Evolutionary conservation across 768 basidiomycete species (phyloP).

Genomic region (Russula griseocarnosa): DNA sequence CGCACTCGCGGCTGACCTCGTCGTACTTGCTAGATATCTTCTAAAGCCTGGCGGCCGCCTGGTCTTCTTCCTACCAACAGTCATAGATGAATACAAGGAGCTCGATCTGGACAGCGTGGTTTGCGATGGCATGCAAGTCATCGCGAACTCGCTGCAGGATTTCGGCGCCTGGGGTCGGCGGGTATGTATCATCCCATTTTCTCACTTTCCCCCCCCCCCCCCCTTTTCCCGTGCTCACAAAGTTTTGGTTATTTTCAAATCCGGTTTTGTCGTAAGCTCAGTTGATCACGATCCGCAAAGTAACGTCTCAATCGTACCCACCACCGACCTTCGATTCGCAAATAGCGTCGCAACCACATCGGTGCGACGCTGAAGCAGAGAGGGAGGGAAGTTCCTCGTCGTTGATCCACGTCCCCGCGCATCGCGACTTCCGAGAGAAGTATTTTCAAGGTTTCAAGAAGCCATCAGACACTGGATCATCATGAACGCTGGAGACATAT

Average conservation of each 20-base stretch:
- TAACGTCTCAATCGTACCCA: conserved; percentile 41
- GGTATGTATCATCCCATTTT: conserved; percentile 45
- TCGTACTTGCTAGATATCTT: conserved; percentile 75
- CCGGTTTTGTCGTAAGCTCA: conserved; percentile 34
- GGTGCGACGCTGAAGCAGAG: conserved; percentile 8
- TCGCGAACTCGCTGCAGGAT: conserved; percentile 86
- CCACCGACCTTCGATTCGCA: conserved; percentile 52
- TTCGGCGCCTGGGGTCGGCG: conserved; percentile 95
- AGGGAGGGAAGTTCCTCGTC: not conserved
- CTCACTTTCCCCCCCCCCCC: not conserved
- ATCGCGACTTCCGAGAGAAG: conserved; percentile 83
- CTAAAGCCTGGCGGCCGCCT: conserved; percentile 83
- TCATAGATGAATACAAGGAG: conserved; percentile 86
- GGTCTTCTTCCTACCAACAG: conserved; percentile 93
- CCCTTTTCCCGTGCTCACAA: not conserved
- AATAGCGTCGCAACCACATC: not conserved
- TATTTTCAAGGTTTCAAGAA: conserved; percentile 81
- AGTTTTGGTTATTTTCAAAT: not conserved
- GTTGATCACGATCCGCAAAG: conserved; percentile 90
- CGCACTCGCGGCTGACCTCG: conserved; percentile 73
- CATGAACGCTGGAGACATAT: not conserved
- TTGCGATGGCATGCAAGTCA: conserved; percentile 82
- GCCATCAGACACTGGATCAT: conserved; percentile 15
- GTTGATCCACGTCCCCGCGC: conserved; percentile 62
- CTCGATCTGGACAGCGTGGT: conserved; percentile 76